Base-by-base conservation (phyloP, 2,329 filamentous ascomycete species). In the Lojkania enalia region DNA sequence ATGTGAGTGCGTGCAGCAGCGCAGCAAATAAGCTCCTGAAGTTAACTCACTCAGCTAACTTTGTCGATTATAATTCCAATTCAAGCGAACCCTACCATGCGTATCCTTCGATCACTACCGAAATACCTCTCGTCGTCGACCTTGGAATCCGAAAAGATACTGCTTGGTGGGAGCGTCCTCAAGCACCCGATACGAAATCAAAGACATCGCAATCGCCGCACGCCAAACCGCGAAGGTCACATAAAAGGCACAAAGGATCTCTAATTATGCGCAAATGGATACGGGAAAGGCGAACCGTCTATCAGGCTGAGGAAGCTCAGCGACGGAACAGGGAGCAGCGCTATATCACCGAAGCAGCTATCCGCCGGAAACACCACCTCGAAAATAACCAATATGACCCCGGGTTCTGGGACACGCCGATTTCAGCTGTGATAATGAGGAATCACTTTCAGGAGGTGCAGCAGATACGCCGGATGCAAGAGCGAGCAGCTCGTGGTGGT, bases 331-430 rank as follows among this genome's bases (percentile, higher is more conserved):
- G 23, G 23, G 7, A 27, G 23, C 23, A n/a, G n/a, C 23, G 23
- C 23, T 27, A 7, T 27, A 7, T 7, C n/a, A 27, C 23, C 23
- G 23, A 27, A 27, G 7, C 23, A 7, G 23, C 23, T 27, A 7
- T 27, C 23, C 23, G 23, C 23, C 23, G 23, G 7, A 27, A 27
- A 27, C 23, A 27, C 23, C 7, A n/a, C 7, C n/a, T 27, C 7
- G 7, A 7, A 27, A n/a, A 27, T 7, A n/a, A n/a, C 12, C 42
- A 29, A 16, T 52, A 58, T 21, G 25, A 50, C 6, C 40, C 51
- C 5, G 56, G 51, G 25, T 58, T 61, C 35, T 63, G 58, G 50
- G 46, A 54, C 12, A 25, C 30, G 2, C 57, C 60, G 1, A 49
- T 63, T 1, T 44, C 53, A 23, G 39, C 44, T 19, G 18, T 50